Conservation (phyloP, 108 stramenopile genomes). For the Fragilaria radians region DNA sequence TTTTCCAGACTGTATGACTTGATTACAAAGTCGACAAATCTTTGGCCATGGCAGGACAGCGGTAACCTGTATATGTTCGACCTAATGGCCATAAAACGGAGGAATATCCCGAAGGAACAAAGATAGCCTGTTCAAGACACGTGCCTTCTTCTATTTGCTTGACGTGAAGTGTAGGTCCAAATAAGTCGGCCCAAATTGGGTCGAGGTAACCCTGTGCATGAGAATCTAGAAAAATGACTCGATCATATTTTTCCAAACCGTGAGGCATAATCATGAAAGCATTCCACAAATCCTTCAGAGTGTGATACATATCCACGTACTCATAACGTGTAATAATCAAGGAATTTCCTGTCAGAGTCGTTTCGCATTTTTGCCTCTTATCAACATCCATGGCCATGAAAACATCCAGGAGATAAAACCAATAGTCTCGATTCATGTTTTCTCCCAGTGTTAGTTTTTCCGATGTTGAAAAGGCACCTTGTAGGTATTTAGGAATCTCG, state of each 20-base stretch:
- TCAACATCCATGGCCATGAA: constrained; percentile 14
- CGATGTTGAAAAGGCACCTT: constrained; percentile 21
- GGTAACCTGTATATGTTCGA: not conserved
- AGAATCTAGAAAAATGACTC: constrained; percentile 36
- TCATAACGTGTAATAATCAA: constrained; percentile 36
- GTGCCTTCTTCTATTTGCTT: constrained; percentile 12
- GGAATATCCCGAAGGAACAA: constrained; percentile 35
- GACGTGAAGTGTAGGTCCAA: constrained; percentile 12
- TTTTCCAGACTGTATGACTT: constrained; percentile 12
- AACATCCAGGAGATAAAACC: constrained; percentile 19
- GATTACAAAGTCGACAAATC: constrained; percentile 27
- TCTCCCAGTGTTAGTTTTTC: constrained; percentile 9
- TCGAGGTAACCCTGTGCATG: constrained; percentile 34
- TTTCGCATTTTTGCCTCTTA: constrained; percentile 12
- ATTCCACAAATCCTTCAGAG: constrained; percentile 39
- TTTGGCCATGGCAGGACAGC: not conserved
- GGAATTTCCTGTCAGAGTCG: constrained; percentile 22
- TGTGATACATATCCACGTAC: constrained; percentile 42
- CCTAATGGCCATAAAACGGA: constrained; percentile 1
- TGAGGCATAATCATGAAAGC: constrained; percentile 14
- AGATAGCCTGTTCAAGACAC: constrained; percentile 33
- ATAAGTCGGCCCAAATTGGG: constrained; percentile 23
- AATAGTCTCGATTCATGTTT: constrained; percentile 1
- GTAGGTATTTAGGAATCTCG: constrained; percentile 19
- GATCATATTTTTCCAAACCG: constrained; percentile 5